A percentile compares a stretch with the other conserved stretches of the same genome.
phyloP scores from a whole-genome alignment of 1,284 basidiomycete species.

The Trichosporon coremiiforme region DNA sequence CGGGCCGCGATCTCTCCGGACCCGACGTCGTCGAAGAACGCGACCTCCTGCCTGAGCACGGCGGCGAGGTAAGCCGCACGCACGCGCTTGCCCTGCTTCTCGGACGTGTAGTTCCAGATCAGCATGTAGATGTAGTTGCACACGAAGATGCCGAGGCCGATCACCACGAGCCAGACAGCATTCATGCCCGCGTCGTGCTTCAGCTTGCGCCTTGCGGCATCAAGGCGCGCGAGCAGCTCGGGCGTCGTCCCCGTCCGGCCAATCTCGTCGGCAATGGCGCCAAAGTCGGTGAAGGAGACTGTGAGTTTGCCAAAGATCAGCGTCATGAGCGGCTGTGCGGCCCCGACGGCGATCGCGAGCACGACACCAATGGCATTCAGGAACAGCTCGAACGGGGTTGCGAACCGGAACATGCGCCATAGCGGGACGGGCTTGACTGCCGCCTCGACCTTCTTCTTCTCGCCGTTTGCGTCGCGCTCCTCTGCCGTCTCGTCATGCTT shows the following conservation, averaged over 20 bases:
- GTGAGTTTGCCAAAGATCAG: slow-evolving; percentile 55
- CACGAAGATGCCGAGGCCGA: slow-evolving; percentile 60
- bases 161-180: slow-evolving; percentile 49
- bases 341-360: slow-evolving; percentile 49
- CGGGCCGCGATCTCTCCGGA: slow-evolving; percentile 93
- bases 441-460: neutral
- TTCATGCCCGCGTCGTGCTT: slow-evolving; percentile 45
- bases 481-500: neutral
- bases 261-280: slow-evolving; percentile 28
- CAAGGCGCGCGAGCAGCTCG: slow-evolving; percentile 18
- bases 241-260: slow-evolving; percentile 17
- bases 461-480: neutral
- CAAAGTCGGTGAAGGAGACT: slow-evolving; percentile 50
- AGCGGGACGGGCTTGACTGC: neutral
- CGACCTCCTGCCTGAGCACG: slow-evolving; percentile 61
- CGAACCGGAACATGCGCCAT: slow-evolving; percentile 45
- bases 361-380: slow-evolving; percentile 50
- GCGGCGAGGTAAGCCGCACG: slow-evolving; percentile 57
- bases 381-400: slow-evolving; percentile 40
- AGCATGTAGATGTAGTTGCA: slow-evolving; percentile 70
- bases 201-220: slow-evolving; percentile 37
- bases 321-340: slow-evolving; percentile 53
- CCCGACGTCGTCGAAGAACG: slow-evolving; percentile 89
- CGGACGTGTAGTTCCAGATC: slow-evolving; percentile 84
- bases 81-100: slow-evolving; percentile 78